These are phyloP conservation scores for Yamadazyma akitaensis DNA, from an alignment of 805 yeast genomes.

Conservation along the genomic window DNA sequence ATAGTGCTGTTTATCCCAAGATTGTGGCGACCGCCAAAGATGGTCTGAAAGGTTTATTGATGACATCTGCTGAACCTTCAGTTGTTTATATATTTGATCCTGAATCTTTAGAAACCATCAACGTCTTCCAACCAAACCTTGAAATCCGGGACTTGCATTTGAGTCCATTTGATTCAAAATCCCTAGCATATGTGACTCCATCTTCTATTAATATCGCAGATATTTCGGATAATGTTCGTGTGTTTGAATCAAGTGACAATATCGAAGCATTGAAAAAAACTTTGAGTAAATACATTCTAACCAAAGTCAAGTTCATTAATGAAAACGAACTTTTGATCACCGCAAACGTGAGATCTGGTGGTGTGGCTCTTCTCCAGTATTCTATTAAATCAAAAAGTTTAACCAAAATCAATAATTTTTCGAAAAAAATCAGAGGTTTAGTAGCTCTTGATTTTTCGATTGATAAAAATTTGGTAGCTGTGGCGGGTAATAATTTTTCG, in stretches of 20 bases:
- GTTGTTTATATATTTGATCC: slow-evolving; percentile 59
- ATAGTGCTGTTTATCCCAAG: slow-evolving; percentile 58
- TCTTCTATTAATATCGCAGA: slow-evolving; percentile 51
- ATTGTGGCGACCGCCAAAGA: slow-evolving; percentile 54
- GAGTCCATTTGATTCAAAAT: slow-evolving; percentile 51
- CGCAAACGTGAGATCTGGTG: slow-evolving; percentile 27
- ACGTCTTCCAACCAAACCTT: slow-evolving; percentile 55
- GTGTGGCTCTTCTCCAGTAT: slow-evolving; percentile 46
- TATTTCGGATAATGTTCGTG: slow-evolving; percentile 48
- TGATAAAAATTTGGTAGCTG: slow-evolving; percentile 42
- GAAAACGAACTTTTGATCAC: slow-evolving; percentile 31
- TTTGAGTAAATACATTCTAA: slow-evolving; percentile 28
- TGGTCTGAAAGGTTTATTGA: slow-evolving; percentile 62
- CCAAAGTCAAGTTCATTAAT: slow-evolving; percentile 43
- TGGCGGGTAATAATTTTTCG: slow-evolving; percentile 67
- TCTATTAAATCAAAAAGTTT: slow-evolving; percentile 41
- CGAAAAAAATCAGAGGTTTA: slow-evolving; percentile 52
- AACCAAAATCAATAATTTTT: slow-evolving; percentile 39
- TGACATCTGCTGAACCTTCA: slow-evolving; percentile 66
- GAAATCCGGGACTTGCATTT: slow-evolving; percentile 61
- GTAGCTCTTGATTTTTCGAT: slow-evolving; percentile 49
- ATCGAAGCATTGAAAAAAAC: slow-evolving; percentile 18
- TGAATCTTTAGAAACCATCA: slow-evolving; percentile 49
- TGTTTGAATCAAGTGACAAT: slow-evolving; percentile 29
- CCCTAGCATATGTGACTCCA: slow-evolving; percentile 59